Evolutionary conservation across 2,329 filamentous ascomycete species (phyloP), one percentile per base, ranked within the genome.

Genomic region (Aspergillus carbonarius): DNA sequence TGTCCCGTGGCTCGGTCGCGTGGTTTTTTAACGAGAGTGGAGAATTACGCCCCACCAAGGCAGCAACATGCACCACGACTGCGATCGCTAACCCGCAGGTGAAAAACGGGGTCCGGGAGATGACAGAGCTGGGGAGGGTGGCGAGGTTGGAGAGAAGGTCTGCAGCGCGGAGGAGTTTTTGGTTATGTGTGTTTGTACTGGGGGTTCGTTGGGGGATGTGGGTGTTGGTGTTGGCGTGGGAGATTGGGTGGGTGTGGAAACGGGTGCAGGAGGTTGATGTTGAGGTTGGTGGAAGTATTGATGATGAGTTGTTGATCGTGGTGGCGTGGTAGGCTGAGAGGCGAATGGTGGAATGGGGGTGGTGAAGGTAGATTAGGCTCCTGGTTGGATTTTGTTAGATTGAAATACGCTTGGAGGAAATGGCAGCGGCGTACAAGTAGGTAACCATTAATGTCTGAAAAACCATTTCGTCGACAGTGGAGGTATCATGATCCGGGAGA

Each of bases 81-180:
- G 86, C 88, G 47, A 92, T 79, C 2, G 88, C 89, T 48, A 92
- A 78, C 23, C 88, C 87, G 69, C 89, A 92, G n/a, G 86, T 88
- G 74, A 92, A 90, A 74, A 92, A 91, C 61, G 91, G 89, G 0
- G 85, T 90, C 72, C 93, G 90, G 30, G 83, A 83, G 2, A 86
- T 80, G 4, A 92, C 76, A 0, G 85, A 81, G 48, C 49, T 63
- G 4, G 63, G 67, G 12, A 65, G 66, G 2, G 87, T 85, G 0
- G 89, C 88, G 20, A 93, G 85, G 1, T 88, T 88, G 61, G 87
- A 88, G 62, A 96, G 88, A 54, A 87, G 85, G 64, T 87, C 86
- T 0, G 92, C 91, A 0, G 90, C 88, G n/a, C 85, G 83, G 55
- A 93, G 84, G 10, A 89, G 90, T 74, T 93, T 91, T n/a, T 84